Evolutionary conservation across 2,329 filamentous ascomycete species (phyloP), one percentile per base, ranked within the genome.

Genomic region (Sclerotinia minor): DNA sequence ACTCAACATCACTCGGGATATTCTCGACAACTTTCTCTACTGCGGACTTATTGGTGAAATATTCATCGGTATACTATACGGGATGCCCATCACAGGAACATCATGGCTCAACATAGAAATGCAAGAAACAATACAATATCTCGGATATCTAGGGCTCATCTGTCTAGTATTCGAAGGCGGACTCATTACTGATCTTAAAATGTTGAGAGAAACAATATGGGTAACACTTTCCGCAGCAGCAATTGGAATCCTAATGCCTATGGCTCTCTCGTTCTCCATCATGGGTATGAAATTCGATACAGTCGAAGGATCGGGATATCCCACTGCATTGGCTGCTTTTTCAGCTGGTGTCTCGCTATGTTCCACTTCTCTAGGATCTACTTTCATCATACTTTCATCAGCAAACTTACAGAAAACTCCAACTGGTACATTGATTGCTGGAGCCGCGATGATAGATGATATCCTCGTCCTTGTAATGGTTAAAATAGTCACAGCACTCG

Each of bases 91-190:
- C 19, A 49, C 55, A 11, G 65, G 65, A 19, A 67, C 65, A 41
- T n/a, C 26, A 15, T 44, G 35, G 24, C 65, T 67, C 35, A 21
- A 3, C 5, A 29, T 49, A 24, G 32, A 55, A 24, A 63, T 9
- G 1, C 65, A 67, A 53, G 65, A 61, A 35, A 67, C 65, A 8
- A 26, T 67, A 21, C 65, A 67, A 53, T 67, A 44, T 17, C 55
- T 67, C 5, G 65, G 65, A 21, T 67, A 67, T 26, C 38, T 67
- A 2, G 65, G 65, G 19, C 65, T 67, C 24, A 47, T 67, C 5
- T 60, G 65, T n/a, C 49, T 67, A 11, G 65, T 67, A 11, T 67
- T 67, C n/a, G 65, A 67, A 35, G 65, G 65, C 6, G 65, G 65
- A 11, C 65, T 67, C 4, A 67, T 38, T 24, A 67, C 65, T 5